Evolutionary conservation across 225 moss, liverwort and hornwort genomes (phyloP).

Genomic region (Pseudisothecium myosuroides): DNA sequence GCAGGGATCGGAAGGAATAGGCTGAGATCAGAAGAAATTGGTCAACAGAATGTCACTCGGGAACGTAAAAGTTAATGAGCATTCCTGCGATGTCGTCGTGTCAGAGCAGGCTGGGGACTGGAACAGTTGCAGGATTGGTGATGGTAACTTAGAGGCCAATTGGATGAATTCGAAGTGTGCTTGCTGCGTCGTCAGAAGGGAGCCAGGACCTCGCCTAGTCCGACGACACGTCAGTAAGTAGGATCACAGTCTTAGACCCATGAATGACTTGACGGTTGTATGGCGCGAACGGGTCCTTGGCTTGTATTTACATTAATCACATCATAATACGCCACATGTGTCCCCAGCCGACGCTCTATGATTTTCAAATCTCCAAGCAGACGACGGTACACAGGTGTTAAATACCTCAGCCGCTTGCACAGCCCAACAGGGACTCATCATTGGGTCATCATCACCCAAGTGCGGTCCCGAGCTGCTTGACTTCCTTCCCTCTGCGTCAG

Average conservation of each 20-base stretch:
- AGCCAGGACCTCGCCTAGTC: not conserved
- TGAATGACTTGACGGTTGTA: constrained; percentile 6
- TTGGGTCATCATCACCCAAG: not conserved
- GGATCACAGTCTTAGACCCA: not conserved
- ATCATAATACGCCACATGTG: constrained; percentile 2
- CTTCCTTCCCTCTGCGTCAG: not conserved
- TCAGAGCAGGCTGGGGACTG: not conserved
- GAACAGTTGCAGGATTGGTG: not conserved
- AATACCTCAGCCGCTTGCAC: not conserved
- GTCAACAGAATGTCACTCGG: not conserved
- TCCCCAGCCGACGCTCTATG: not conserved
- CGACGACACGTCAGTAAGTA: not conserved
- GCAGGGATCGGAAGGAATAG: not conserved
- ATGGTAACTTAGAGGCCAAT: not conserved
- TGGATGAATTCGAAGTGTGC: not conserved
- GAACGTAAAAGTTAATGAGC: not conserved
- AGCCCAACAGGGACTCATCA: not conserved
- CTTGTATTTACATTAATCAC: not conserved
- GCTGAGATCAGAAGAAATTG: not conserved
- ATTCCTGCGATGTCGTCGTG: not conserved
- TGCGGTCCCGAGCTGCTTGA: not conserved
- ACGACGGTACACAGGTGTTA: not conserved
- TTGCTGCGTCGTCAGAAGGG: not conserved
- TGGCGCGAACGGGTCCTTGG: not conserved
- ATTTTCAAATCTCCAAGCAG: constrained; percentile 19